Percentiles rank a stretch among this genome's conserved stretches.
Conservation (phyloP, 148 eudicot genomes). For the Nepenthes mirabilis region DNA sequence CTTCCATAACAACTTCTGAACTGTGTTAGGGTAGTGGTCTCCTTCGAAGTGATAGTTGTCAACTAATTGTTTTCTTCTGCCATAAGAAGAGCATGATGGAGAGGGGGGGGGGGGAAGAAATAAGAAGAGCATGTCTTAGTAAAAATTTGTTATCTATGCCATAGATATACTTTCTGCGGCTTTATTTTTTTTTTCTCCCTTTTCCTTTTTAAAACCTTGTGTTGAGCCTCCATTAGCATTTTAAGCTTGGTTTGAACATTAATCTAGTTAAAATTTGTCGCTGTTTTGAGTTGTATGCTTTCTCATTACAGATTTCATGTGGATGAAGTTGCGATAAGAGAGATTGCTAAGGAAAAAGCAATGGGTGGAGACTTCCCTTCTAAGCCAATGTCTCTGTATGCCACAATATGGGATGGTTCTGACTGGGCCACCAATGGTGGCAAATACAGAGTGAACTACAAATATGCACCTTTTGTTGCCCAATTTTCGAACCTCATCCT, state of each 20-base stretch:
- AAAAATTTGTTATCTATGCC: neutral
- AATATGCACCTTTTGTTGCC: conserved; percentile 79
- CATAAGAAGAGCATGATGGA: neutral
- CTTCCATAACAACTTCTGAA: neutral
- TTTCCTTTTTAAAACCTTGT: too few species aligned
- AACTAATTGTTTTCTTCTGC: conserved; percentile 1
- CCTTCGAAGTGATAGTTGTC: conserved; percentile 1
- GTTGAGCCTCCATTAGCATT: too few species aligned
- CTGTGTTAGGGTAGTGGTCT: neutral
- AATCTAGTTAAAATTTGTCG: neutral
- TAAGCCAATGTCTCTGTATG: conserved; percentile 81
- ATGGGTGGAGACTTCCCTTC: conserved; percentile 79
- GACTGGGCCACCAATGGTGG: conserved; percentile 95
- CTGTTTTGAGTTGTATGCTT: neutral
- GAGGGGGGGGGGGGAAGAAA: neutral
- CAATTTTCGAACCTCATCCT: conserved; percentile 62
- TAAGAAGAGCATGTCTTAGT: neutral
- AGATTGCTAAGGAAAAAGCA: conserved; percentile 46
- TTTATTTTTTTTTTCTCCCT: too few species aligned
- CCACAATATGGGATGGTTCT: conserved; percentile 94
- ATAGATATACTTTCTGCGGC: neutral
- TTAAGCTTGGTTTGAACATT: too few species aligned
- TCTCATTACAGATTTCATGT: conserved; percentile 54
- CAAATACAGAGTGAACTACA: conserved; percentile 61
- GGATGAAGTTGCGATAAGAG: conserved; percentile 75